Base-by-base conservation (phyloP, 345 rosid genomes). In the Euphorbia peplus region DNA sequence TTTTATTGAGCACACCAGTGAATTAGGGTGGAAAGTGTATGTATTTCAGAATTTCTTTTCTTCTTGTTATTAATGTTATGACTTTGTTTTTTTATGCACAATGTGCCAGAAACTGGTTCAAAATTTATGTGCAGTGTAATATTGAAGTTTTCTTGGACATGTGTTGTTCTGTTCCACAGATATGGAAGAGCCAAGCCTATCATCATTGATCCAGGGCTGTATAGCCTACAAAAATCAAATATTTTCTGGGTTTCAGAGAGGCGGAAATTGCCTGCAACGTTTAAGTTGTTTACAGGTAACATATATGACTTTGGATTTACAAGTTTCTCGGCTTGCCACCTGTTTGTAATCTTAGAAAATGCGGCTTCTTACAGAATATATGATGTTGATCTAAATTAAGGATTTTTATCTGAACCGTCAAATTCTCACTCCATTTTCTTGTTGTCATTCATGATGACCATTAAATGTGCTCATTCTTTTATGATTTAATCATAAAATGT, bases 21-120 rank as follows among this genome's bases (percentile, higher is more conserved):
- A 90, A 42, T 86, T 91, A 3, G 95, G 96, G 30, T 92, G 98
- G 98, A 92, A 92, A 76, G 88, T 87, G 98, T 92, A 78, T 24
- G 91, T 76, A 56, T 15, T 35, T 71, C 51, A 16, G 60, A 46
- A 41, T 69, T 25, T 64, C 59, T 19, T 11, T 8, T 3, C 5
- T 19, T 3, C 9, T 44, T 2, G 4, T 26, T 7, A 6, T 48
- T 48, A 4, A n/a, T n/a, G n/a, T 37, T 68, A 52, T 3, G n/a
- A 29, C 22, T 19, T 46, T 21, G 51, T 32, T 51, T 16, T 61
- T 58, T 46, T 19, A 46, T 19, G 46, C 64, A 60, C 35, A n/a
- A 18, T 10, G 16, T n/a, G 47, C n/a, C 12, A 19, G 10, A 57
- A 35, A 9, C 26, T 37, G 13, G 5, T 44, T 15, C 21, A 30